Evolutionary conservation across 306 rosid species (phyloP).

Genomic region (Castanea crenata): DNA sequence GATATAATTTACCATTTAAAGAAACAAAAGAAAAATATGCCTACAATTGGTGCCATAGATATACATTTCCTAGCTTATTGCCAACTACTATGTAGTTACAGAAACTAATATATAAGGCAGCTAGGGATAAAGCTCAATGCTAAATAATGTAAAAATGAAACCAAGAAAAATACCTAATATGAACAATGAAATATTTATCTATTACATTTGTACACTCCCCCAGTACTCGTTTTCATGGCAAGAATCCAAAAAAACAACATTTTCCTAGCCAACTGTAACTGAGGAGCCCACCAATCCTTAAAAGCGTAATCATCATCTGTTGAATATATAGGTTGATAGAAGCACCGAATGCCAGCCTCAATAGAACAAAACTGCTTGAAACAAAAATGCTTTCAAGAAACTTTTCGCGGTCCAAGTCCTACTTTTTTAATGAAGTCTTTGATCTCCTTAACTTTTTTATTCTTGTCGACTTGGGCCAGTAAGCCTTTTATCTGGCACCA

Average conservation of each 20-base stretch:
- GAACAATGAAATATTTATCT: slow-evolving; percentile 24
- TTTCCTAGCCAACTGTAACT: slow-evolving; percentile 44
- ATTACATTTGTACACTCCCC: slow-evolving; percentile 33
- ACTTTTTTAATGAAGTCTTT: neutral
- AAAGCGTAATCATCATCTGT: neutral
- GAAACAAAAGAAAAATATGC: neutral
- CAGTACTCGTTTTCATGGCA: slow-evolving; percentile 35
- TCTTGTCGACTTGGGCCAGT: neutral
- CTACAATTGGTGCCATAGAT: slow-evolving; percentile 29
- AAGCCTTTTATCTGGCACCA: neutral
- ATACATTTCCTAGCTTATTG: slow-evolving; percentile 47
- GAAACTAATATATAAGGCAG: slow-evolving; percentile 4
- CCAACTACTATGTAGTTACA: slow-evolving; percentile 2
- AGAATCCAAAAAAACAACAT: slow-evolving; percentile 27
- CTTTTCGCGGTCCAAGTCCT: neutral
- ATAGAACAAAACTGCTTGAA: neutral
- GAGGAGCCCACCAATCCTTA: slow-evolving; percentile 14
- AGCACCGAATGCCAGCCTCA: neutral
- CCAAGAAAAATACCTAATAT: slow-evolving; percentile 26
- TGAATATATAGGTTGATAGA: neutral
- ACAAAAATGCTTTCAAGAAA: neutral
- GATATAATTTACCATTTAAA: neutral
- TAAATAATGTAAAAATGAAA: neutral
- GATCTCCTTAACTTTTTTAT: neutral
- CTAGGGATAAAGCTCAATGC: slow-evolving; percentile 1